A percentile compares a stretch with the other conserved stretches of the same genome.
Evolutionary conservation across 75 land plant species (phyloP).

Genomic region (Sequoiadendron giganteum): DNA sequence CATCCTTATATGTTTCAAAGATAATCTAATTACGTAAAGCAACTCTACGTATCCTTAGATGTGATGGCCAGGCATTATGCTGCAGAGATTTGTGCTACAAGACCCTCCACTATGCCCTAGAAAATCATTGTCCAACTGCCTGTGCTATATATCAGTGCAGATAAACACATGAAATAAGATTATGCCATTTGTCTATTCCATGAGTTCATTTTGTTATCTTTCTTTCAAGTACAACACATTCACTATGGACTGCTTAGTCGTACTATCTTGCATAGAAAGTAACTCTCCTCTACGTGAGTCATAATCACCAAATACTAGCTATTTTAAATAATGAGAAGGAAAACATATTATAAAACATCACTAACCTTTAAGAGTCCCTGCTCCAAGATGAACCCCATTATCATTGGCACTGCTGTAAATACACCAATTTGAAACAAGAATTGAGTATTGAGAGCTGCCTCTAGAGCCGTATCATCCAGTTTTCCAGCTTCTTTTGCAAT

Average conservation of each 20-base stretch:
- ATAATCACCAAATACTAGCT: background rate
- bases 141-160: too few species aligned
- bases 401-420: slow-evolving; percentile 94
- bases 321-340: background rate
- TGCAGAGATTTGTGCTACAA: background rate
- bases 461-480: slow-evolving; percentile 68
- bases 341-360: background rate
- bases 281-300: background rate
- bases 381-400: slow-evolving; percentile 84
- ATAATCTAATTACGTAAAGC: too few species aligned
- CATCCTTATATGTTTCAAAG: background rate
- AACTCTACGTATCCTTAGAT: background rate
- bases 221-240: background rate
- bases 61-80: background rate
- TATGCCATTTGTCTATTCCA: background rate
- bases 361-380: slow-evolving; percentile 75
- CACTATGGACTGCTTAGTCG: background rate
- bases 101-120: background rate
- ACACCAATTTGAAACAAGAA: slow-evolving; percentile 93
- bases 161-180: background rate
- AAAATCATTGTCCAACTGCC: background rate
- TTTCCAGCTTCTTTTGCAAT: slow-evolving; percentile 39
- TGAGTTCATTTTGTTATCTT: background rate
- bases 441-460: slow-evolving; percentile 83
- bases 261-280: background rate